These are phyloP conservation scores for Cenococcum geophilum DNA, from an alignment of 495 filamentous ascomycete genomes.

Conservation along the genomic window DNA sequence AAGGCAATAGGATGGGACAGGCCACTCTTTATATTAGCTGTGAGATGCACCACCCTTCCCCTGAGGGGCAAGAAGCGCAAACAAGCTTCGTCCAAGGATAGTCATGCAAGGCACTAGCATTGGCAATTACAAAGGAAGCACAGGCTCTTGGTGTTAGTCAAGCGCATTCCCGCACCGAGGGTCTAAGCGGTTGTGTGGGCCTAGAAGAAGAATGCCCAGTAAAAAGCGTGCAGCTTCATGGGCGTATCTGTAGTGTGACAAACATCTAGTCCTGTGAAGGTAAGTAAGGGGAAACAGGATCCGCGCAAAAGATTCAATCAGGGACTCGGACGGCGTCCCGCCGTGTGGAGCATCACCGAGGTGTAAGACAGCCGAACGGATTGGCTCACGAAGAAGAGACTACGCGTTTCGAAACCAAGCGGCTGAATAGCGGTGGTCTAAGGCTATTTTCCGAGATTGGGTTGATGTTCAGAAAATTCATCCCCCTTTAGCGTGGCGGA, in stretches of 20 bases:
- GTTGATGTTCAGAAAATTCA: neutral
- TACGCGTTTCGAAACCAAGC: constrained; percentile 1
- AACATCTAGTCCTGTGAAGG: neutral
- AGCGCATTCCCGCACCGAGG: neutral
- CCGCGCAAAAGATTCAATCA: neutral
- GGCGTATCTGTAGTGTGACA: neutral
- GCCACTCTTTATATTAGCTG: constrained; percentile 15
- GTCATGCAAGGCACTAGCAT: neutral
- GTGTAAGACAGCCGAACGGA: neutral
- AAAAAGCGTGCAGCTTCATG: neutral
- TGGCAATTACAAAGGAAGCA: constrained; percentile 6
- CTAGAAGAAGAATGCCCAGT: neutral
- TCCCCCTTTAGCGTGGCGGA: neutral
- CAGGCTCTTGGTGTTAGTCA: constrained; percentile 4
- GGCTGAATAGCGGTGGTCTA: neutral
- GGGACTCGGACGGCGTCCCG: neutral
- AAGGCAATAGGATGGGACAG: neutral
- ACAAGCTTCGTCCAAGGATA: constrained; percentile 3
- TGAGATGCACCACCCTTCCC: constrained; percentile 2
- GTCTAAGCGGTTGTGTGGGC: neutral
- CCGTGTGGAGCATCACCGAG: neutral
- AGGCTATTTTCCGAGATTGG: neutral
- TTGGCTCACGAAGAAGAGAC: neutral
- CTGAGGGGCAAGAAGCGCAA: neutral
- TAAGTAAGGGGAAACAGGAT: neutral